Percentiles rank a stretch among this genome's conserved stretches.
phyloP scores from a whole-genome alignment of 768 basidiomycete species.

The Royoungia palumana region DNA sequence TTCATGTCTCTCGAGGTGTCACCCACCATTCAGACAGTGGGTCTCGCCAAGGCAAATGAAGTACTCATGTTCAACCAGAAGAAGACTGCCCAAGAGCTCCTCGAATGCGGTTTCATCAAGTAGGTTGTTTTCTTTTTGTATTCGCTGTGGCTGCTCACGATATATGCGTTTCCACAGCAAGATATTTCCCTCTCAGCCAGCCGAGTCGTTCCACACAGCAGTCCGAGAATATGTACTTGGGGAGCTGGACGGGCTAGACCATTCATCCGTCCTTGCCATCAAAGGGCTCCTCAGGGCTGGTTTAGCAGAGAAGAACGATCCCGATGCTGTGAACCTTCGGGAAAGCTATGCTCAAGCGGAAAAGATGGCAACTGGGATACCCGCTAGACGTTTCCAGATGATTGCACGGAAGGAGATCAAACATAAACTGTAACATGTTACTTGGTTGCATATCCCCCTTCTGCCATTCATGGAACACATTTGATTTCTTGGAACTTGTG shows the following conservation, averaged over 20 bases:
- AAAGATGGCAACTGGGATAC: conserved; percentile 59
- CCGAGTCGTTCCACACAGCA: conserved; percentile 50
- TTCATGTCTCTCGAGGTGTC: not conserved
- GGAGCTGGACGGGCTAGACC: conserved; percentile 60
- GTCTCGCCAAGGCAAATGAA: conserved; percentile 66
- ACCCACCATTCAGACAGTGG: conserved; percentile 44
- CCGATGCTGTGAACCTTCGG: conserved; percentile 61
- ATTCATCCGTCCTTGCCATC: conserved; percentile 47
- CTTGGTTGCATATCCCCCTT: not conserved
- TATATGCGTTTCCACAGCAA: conserved; percentile 36
- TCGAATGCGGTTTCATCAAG: conserved; percentile 64
- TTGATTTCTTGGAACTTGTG: not conserved
- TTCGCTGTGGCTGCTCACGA: not conserved
- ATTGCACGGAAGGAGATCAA: conserved; percentile 62
- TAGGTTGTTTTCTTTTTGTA: conserved; percentile 30
- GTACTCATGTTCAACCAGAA: conserved; percentile 69
- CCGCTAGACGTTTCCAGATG: conserved; percentile 48
- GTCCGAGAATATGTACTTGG: conserved; percentile 47
- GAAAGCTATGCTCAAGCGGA: conserved; percentile 73
- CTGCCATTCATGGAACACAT: not conserved
- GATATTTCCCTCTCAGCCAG: conserved; percentile 54
- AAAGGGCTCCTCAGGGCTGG: conserved; percentile 55
- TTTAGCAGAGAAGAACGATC: conserved; percentile 57
- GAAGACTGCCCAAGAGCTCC: conserved; percentile 54
- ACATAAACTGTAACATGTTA: conserved; percentile 49